Evolutionary conservation across 2,329 filamentous ascomycete genomes (phyloP).

Genomic region (Helminthosporium solani): DNA sequence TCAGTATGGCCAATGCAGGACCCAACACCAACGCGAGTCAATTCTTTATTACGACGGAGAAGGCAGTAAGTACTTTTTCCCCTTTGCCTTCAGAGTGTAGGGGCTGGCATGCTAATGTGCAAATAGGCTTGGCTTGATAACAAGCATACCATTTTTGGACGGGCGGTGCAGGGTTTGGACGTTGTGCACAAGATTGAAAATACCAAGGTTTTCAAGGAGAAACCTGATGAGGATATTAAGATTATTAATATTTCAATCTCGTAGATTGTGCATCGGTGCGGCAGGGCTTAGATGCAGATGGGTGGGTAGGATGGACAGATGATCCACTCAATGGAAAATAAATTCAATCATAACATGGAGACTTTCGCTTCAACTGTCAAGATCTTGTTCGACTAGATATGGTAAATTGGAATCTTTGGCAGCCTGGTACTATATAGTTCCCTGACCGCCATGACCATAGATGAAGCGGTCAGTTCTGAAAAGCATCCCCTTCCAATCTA

Average conservation of each 20-base stretch:
- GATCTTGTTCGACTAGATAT: no score
- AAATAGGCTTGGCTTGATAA: conserved; percentile 82
- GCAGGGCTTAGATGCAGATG: no score
- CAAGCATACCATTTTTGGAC: conserved; percentile 94
- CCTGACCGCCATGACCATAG: no score
- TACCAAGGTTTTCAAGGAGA: conserved; percentile 80
- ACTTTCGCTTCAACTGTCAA: no score
- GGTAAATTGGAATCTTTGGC: no score
- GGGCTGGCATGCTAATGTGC: background rate
- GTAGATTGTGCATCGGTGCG: conserved; percentile 3
- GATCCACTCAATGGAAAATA: no score
- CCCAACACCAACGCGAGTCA: conserved; percentile 94
- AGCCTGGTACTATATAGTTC: no score
- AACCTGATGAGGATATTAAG: conserved; percentile 95
- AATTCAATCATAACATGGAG: no score
- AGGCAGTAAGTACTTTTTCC: conserved; percentile 62
- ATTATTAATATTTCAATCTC: conserved; percentile 75
- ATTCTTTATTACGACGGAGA: conserved; percentile 98
- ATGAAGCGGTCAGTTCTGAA: no score
- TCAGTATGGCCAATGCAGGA: conserved; percentile 97
- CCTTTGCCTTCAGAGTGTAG: background rate
- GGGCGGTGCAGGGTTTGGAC: conserved; percentile 86
- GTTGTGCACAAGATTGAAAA: conserved; percentile 97
- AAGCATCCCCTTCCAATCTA: no score
- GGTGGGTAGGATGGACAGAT: no score